These are phyloP conservation scores for Penicillium egyptiacum DNA, from an alignment of 495 filamentous ascomycete genomes.

Conservation along the genomic window DNA sequence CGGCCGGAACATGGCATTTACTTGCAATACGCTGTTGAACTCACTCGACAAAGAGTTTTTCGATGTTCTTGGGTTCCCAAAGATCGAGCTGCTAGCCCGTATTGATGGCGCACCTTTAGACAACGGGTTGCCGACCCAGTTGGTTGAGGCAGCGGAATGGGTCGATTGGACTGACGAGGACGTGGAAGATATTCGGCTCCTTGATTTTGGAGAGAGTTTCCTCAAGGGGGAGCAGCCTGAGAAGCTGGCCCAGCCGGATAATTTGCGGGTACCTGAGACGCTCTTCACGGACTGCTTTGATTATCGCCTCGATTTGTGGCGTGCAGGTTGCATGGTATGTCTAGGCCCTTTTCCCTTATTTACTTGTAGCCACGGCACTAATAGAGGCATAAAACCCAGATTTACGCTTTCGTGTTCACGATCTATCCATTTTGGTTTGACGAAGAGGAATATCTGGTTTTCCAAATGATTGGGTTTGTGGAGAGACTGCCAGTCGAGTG, in stretches of 20 bases:
- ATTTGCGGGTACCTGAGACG: constrained; percentile 38
- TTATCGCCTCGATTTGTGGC: constrained; percentile 44
- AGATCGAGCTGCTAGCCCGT: constrained; percentile 27
- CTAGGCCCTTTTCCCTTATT: background rate
- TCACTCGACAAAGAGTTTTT: constrained; percentile 26
- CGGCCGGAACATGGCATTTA: constrained; percentile 23
- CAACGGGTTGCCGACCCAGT: constrained; percentile 30
- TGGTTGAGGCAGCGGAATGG: constrained; percentile 38
- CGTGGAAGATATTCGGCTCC: constrained; percentile 38
- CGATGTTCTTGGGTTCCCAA: constrained; percentile 30
- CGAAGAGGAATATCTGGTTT: constrained; percentile 18
- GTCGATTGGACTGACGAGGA: constrained; percentile 38
- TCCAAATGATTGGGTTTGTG: constrained; percentile 23
- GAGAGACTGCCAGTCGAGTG: constrained; percentile 22
- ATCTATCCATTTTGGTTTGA: constrained; percentile 24
- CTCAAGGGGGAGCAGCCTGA: constrained; percentile 25
- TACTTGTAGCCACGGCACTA: constrained; percentile 6
- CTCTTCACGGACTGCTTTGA: constrained; percentile 42
- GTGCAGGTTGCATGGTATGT: constrained; percentile 39
- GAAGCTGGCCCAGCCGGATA: constrained; percentile 34
- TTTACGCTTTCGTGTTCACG: constrained; percentile 26
- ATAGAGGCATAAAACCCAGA: constrained; percentile 18
- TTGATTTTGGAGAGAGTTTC: constrained; percentile 44
- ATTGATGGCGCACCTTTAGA: constrained; percentile 31
- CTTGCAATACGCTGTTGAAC: constrained; percentile 10